These are phyloP conservation scores for Sporisorium graminicola DNA, from an alignment of 1,284 basidiomycete genomes.

Conservation along the genomic window DNA sequence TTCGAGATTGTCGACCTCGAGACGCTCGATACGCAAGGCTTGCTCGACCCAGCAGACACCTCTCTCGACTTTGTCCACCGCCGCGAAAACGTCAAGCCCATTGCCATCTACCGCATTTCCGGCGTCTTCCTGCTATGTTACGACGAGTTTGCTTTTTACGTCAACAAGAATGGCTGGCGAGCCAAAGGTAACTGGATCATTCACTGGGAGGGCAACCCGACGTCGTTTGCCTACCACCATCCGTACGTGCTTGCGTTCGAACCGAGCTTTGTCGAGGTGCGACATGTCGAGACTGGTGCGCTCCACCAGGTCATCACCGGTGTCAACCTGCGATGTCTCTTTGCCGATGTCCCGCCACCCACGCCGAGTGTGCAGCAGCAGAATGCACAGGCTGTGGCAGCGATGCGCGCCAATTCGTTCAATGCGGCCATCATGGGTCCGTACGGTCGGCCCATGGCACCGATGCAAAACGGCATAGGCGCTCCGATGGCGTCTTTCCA, in stretches of 20 bases:
- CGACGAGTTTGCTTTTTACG: constrained; percentile 99
- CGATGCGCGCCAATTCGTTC: constrained; percentile 48
- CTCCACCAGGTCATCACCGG: constrained; percentile 93
- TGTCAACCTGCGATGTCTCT: constrained; percentile 78
- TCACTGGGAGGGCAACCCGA: constrained; percentile 94
- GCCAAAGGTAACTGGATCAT: constrained; percentile 93
- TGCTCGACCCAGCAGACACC: constrained; percentile 91
- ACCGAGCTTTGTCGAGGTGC: constrained; percentile 94
- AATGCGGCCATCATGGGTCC: constrained; percentile 47
- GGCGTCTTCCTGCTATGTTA: constrained; percentile 98
- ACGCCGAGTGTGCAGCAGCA: constrained; percentile 51
- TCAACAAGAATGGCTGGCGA: constrained; percentile 95
- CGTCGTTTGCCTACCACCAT: constrained; percentile 93
- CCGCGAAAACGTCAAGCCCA: constrained; percentile 87
- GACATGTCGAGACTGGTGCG: constrained; percentile 91
- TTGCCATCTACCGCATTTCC: constrained; percentile 96
- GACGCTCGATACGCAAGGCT: constrained; percentile 93
- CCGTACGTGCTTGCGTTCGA: constrained; percentile 98
- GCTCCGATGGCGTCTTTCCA: constrained; percentile 37
- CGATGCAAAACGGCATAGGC: constrained; percentile 39
- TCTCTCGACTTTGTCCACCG: constrained; percentile 94
- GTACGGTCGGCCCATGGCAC: constrained; percentile 25
- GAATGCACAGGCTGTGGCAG: constrained; percentile 43
- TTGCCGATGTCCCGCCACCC: constrained; percentile 92
- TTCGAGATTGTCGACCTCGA: constrained; percentile 99